These are phyloP conservation scores for Rubus parviflorus DNA, from an alignment of 306 rosid genomes.

Conservation along the genomic window DNA sequence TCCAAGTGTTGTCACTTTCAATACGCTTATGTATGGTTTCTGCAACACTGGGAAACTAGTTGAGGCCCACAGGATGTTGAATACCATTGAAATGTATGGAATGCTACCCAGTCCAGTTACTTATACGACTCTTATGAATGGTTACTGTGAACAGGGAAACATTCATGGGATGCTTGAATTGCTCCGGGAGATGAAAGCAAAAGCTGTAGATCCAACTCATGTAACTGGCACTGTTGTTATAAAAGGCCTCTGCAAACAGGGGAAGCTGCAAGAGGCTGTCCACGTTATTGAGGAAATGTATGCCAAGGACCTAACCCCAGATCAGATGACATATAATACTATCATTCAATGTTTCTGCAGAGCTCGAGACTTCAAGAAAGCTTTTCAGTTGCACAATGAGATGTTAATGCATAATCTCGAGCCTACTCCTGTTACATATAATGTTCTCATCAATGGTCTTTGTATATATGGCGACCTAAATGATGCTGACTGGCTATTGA, in stretches of 20 bases:
- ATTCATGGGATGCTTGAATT: constrained; percentile 31
- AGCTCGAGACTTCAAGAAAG: constrained; percentile 42
- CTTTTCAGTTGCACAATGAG: constrained; percentile 45
- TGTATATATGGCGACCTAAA: constrained; percentile 46
- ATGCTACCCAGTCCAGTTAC: constrained; percentile 44
- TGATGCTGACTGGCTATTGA: constrained; percentile 47
- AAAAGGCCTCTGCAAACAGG: constrained; percentile 49
- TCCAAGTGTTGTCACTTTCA: constrained; percentile 51
- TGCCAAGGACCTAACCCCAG: constrained; percentile 44
- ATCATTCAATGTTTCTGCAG: constrained; percentile 47
- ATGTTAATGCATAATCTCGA: constrained; percentile 47
- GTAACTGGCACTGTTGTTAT: constrained; percentile 47
- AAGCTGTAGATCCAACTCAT: constrained; percentile 39
- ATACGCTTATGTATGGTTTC: constrained; percentile 46
- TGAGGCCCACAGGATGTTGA: constrained; percentile 40
- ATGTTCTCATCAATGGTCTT: constrained; percentile 51
- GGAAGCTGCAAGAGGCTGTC: constrained; percentile 40
- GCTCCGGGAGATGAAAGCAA: constrained; percentile 43
- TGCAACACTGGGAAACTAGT: constrained; percentile 42
- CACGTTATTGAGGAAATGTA: constrained; percentile 36
- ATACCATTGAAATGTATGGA: constrained; percentile 36
- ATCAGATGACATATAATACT: constrained; percentile 47
- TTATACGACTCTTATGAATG: constrained; percentile 57
- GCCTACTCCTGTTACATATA: constrained; percentile 51
- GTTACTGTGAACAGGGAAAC: constrained; percentile 41